A percentile compares a stretch with the other conserved stretches of the same genome.
Conservation (phyloP, 345 rosid genomes). For the Punica granatum region DNA sequence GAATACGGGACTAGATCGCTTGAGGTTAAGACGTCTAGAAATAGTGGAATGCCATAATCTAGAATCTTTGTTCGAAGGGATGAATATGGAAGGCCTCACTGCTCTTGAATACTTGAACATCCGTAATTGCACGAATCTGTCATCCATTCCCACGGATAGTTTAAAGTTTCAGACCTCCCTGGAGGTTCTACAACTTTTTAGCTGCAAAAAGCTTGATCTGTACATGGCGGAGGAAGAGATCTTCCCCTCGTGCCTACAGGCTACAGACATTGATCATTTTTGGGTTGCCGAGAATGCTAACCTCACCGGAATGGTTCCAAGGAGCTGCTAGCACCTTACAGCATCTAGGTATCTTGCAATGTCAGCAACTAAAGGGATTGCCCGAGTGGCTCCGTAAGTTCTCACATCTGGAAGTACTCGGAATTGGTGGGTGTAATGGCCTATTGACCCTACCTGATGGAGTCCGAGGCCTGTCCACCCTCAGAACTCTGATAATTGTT, state of each 20-base stretch:
- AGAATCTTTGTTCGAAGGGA: slow-evolving; percentile 11
- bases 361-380: not conserved
- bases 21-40: slow-evolving; percentile 5
- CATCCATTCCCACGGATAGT: slow-evolving; percentile 9
- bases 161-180: not conserved
- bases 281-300: not conserved
- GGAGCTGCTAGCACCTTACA: not conserved
- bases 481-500: not conserved
- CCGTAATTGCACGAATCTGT: not conserved
- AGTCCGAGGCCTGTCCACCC: not conserved
- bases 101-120: not conserved
- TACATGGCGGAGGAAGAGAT: not conserved
- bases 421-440: not conserved
- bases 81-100: slow-evolving; percentile 2
- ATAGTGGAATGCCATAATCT: not conserved
- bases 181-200: not conserved
- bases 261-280: not conserved
- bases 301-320: not conserved
- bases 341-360: not conserved
- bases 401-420: not conserved
- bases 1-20: slow-evolving; percentile 3
- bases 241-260: not conserved
- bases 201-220: not conserved
- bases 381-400: not conserved
- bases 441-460: not conserved